Conservation (phyloP, 2,329 filamentous ascomycete genomes). For the Nigrospora sphaerica region DNA sequence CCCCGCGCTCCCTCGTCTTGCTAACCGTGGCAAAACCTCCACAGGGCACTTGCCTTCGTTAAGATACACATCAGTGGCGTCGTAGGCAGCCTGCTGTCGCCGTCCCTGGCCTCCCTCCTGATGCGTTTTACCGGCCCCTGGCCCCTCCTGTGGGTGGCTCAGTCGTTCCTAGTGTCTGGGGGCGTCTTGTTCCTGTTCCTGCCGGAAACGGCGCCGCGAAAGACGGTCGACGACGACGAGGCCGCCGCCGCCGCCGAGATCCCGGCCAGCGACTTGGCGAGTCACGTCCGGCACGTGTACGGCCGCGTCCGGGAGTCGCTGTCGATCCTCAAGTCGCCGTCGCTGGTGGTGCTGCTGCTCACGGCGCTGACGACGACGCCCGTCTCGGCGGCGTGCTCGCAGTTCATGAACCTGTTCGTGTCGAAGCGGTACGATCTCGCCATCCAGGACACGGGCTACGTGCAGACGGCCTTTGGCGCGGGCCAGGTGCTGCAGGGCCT, state of each 20-base stretch:
- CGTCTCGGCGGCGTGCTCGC: background rate
- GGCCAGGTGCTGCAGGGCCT: constrained; percentile 17
- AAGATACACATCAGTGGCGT: constrained; percentile 19
- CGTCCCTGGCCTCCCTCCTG: constrained; percentile 25
- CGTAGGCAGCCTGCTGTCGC: constrained; percentile 26
- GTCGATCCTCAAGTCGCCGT: constrained; percentile 6
- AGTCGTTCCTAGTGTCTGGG: background rate
- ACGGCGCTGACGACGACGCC: constrained; percentile 5
- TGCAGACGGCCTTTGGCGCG: constrained; percentile 19
- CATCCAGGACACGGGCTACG: constrained; percentile 21
- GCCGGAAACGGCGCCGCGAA: constrained; percentile 8
- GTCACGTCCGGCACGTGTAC: background rate
- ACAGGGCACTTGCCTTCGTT: constrained; percentile 28
- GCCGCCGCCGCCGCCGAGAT: background rate
- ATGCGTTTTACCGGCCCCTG: constrained; percentile 24
- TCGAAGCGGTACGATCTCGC: constrained; percentile 21
- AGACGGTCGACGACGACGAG: background rate
- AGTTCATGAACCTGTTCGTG: constrained; percentile 20
- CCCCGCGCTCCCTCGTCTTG: background rate
- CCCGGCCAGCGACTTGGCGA: background rate
- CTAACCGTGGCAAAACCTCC: background rate
- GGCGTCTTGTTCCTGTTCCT: constrained; percentile 1
- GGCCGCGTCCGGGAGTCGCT: constrained; percentile 4
- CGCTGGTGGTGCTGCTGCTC: constrained; percentile 9
- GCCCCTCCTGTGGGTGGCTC: constrained; percentile 8